A percentile compares a stretch with the other conserved stretches of the same genome.
Conservation (phyloP, 495 filamentous ascomycete genomes). For the Lichina pygmaea region DNA sequence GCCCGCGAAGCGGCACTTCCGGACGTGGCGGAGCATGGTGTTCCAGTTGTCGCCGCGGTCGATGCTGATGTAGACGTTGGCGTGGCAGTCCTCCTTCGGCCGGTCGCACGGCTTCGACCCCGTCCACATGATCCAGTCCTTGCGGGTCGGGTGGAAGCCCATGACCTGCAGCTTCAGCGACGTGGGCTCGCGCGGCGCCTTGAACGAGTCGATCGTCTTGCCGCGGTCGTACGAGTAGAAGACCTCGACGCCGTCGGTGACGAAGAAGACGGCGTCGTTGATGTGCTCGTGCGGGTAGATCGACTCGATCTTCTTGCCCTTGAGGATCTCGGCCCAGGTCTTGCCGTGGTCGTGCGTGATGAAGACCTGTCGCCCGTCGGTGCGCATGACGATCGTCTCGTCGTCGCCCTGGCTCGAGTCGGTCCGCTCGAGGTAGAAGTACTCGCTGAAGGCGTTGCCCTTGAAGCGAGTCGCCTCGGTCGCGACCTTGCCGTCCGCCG, state of each 20-base stretch:
- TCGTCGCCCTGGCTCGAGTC: slow-evolving; percentile 32
- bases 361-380: slow-evolving; percentile 31
- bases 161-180: slow-evolving; percentile 22
- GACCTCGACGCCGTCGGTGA: slow-evolving; percentile 38
- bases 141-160: slow-evolving; percentile 53
- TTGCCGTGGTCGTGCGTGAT: slow-evolving; percentile 68
- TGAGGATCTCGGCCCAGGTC: slow-evolving; percentile 39
- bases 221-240: slow-evolving; percentile 60
- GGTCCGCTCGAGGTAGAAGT: slow-evolving; percentile 66
- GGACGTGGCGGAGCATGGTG: slow-evolving; percentile 33
- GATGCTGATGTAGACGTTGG: slow-evolving; percentile 37
- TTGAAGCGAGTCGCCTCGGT: slow-evolving; percentile 28
- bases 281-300: slow-evolving; percentile 54
- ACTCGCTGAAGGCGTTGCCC: slow-evolving; percentile 24
- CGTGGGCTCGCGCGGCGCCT: slow-evolving; percentile 25
- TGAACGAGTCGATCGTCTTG: slow-evolving; percentile 35
- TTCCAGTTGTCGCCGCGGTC: slow-evolving; percentile 60
- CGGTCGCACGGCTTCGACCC: slow-evolving; percentile 32
- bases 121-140: slow-evolving; percentile 78
- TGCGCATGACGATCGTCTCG: slow-evolving; percentile 70
- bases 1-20: slow-evolving; percentile 59
- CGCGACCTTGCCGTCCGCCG: slow-evolving; percentile 29
- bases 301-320: slow-evolving; percentile 27
- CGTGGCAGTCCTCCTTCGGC: slow-evolving; percentile 27
- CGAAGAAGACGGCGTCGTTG: slow-evolving; percentile 63